phyloP scores from a whole-genome alignment of 164 flowering plant genomes.

The Nelumbo lutea region DNA sequence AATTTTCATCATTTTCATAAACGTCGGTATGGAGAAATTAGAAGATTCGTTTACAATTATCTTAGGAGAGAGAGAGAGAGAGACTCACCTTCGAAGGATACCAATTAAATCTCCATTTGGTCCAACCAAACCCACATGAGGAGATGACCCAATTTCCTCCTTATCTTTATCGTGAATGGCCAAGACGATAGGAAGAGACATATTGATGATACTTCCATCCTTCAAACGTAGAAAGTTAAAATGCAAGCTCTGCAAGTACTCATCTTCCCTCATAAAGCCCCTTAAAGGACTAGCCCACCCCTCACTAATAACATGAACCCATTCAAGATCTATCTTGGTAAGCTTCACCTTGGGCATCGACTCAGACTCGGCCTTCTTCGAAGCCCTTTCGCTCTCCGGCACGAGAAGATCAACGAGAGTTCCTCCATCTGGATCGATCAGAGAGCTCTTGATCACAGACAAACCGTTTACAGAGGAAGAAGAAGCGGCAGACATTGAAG shows the following conservation, averaged over 20 bases:
- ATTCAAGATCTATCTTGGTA: constrained; percentile 67
- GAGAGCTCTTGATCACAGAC: constrained; percentile 48
- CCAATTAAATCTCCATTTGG: constrained; percentile 58
- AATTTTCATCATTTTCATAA: background rate
- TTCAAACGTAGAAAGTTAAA: constrained; percentile 56
- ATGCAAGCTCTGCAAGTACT: constrained; percentile 91
- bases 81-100: constrained; percentile 58
- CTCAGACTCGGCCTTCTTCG: constrained; percentile 47
- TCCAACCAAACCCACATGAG: constrained; percentile 53
- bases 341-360: constrained; percentile 54
- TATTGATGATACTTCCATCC: constrained; percentile 73
- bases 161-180: constrained; percentile 73
- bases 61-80: background rate
- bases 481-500: constrained; percentile 4
- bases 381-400: constrained; percentile 48
- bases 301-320: constrained; percentile 90
- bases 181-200: constrained; percentile 93
- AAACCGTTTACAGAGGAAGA: background rate
- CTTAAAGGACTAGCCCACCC: constrained; percentile 96
- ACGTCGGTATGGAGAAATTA: background rate
- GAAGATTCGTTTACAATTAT: background rate
- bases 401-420: constrained; percentile 69
- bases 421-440: constrained; percentile 95
- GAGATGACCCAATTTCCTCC: constrained; percentile 51
- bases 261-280: constrained; percentile 92